Evolutionary conservation across 352 stramenopile genomes (phyloP).

Genomic region (Globisporangium parvum): DNA sequence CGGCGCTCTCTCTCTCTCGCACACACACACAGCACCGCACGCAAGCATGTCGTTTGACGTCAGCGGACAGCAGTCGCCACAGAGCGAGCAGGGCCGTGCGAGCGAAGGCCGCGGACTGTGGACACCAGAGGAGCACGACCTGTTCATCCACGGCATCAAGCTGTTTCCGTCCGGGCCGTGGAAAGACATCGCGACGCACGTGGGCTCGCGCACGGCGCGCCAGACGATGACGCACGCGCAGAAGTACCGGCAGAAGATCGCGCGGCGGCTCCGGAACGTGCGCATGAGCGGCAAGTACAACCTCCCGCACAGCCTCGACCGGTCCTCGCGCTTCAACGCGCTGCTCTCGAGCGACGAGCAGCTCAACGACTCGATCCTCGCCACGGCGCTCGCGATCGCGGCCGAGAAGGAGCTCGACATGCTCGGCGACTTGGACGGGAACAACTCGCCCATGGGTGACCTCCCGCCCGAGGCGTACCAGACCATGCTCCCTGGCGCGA

Average conservation of each 20-base stretch:
- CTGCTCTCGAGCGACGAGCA: conserved; percentile 69
- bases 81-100: conserved; percentile 20
- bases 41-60: conserved; percentile 18
- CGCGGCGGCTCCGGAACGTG: conserved; percentile 58
- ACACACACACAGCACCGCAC: neutral
- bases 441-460: conserved; percentile 27
- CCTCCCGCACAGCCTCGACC: conserved; percentile 61
- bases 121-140: conserved; percentile 65
- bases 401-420: conserved; percentile 66
- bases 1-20: neutral
- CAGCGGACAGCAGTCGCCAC: conserved; percentile 2
- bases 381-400: conserved; percentile 65
- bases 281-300: conserved; percentile 61
- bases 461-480: conserved; percentile 35
- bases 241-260: conserved; percentile 84
- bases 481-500: conserved; percentile 39
- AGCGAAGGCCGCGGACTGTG: conserved; percentile 60
- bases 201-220: conserved; percentile 60
- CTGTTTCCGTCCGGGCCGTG: conserved; percentile 67
- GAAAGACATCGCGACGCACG: conserved; percentile 74
- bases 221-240: conserved; percentile 83
- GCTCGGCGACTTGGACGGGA: conserved; percentile 35
- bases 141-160: conserved; percentile 75
- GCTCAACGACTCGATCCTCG: conserved; percentile 76
- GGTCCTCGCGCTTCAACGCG: conserved; percentile 64